Conservation (phyloP, 495 filamentous ascomycete species). For the Tuber umbilicatum region DNA sequence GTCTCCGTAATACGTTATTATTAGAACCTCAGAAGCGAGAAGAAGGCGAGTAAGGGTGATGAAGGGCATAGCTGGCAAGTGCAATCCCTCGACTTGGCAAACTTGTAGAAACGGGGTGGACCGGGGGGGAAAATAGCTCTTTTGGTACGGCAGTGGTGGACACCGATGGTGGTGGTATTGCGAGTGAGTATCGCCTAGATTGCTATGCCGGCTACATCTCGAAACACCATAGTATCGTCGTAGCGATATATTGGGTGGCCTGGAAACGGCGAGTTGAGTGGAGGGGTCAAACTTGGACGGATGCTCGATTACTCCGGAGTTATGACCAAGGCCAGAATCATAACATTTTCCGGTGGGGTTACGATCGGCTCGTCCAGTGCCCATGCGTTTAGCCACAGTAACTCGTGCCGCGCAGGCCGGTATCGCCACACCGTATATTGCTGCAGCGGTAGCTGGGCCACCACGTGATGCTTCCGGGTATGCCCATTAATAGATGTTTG, state of each 20-base stretch:
- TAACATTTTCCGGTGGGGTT: background rate
- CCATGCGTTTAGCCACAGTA: background rate
- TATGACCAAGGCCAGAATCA: background rate
- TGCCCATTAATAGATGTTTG: background rate
- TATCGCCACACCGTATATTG: background rate
- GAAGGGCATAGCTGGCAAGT: background rate
- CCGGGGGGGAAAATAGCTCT: background rate
- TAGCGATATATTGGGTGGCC: background rate
- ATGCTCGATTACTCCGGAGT: background rate
- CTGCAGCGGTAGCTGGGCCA: background rate
- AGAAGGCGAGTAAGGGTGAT: background rate
- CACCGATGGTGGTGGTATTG: background rate
- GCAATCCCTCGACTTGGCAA: background rate
- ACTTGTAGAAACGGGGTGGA: background rate
- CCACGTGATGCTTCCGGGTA: background rate
- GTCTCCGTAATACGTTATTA: background rate
- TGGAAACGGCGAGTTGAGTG: background rate
- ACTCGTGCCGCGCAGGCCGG: background rate
- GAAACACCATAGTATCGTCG: background rate
- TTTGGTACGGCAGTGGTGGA: background rate
- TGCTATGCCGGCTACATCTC: background rate
- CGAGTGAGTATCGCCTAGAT: background rate
- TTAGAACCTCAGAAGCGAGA: background rate
- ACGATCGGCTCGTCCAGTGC: background rate
- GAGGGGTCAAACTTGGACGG: background rate